These are phyloP conservation scores for Carex cristatella DNA, from an alignment of 176 grass and related monocot genomes.

Conservation along the genomic window DNA sequence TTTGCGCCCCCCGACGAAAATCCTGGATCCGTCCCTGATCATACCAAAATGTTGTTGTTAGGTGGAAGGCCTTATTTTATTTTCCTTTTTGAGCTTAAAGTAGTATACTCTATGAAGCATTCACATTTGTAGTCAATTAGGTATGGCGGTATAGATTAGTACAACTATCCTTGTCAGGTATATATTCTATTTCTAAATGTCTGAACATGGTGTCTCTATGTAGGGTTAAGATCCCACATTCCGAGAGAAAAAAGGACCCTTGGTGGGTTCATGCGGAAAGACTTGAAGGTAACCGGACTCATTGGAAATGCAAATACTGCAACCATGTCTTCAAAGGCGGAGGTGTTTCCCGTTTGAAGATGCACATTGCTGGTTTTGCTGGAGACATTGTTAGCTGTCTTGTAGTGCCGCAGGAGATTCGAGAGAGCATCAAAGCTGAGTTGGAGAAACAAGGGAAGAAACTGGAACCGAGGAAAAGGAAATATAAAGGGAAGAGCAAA, in stretches of 20 bases:
- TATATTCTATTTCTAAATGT: background rate
- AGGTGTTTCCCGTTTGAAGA: constrained; percentile 22
- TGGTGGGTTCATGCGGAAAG: constrained; percentile 21
- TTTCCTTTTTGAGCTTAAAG: background rate
- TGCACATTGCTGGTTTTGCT: constrained; percentile 21
- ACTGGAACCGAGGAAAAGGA: constrained; percentile 1
- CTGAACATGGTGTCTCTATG: background rate
- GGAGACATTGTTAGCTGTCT: constrained; percentile 14
- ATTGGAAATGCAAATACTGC: constrained; percentile 29
- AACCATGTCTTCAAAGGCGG: constrained; percentile 10
- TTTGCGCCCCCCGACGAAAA: no score
- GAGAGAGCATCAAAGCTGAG: background rate
- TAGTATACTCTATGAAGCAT: background rate
- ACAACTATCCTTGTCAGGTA: background rate
- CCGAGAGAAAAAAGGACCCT: background rate
- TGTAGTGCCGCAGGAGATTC: constrained; percentile 12
- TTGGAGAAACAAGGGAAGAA: constrained; percentile 20
- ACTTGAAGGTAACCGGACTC: constrained; percentile 3
- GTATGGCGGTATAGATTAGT: background rate
- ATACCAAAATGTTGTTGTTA: background rate
- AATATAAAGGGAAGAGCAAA: background rate
- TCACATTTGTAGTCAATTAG: background rate
- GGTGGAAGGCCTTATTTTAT: background rate
- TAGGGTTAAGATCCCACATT: background rate
- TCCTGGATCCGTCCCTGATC: no score